A percentile compares a stretch with the other conserved stretches of the same genome.
Evolutionary conservation across 768 basidiomycete species (phyloP).

Genomic region (Mrakia blollopis): DNA sequence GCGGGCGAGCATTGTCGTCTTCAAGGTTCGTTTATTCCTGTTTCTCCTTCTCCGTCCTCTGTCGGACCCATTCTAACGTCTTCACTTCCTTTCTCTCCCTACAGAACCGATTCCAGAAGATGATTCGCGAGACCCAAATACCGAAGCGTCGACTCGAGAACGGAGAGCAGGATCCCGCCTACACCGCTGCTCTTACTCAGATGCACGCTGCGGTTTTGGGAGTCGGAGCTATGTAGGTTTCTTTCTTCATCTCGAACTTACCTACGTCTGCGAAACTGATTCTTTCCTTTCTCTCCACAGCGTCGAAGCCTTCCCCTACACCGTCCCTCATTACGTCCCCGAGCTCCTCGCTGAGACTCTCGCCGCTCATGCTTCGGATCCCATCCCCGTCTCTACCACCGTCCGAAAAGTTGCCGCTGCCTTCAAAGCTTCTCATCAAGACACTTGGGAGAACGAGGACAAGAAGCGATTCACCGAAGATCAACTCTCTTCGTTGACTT

Average conservation of each 20-base stretch:
- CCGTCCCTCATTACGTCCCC: conserved; percentile 85
- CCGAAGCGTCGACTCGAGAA: conserved; percentile 54
- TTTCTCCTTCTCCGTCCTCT: background rate
- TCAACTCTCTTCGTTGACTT: conserved; percentile 76
- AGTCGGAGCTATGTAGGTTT: conserved; percentile 64
- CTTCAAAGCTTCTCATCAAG: conserved; percentile 65
- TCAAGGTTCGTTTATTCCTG: conserved; percentile 57
- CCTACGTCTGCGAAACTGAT: background rate
- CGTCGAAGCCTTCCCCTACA: conserved; percentile 91
- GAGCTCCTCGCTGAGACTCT: conserved; percentile 61
- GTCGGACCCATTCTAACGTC: too few relatives aligned
- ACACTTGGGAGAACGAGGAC: conserved; percentile 73
- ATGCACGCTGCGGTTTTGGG: conserved; percentile 89
- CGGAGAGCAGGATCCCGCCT: conserved; percentile 52
- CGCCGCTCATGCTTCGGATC: conserved; percentile 79
- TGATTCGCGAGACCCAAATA: conserved; percentile 59
- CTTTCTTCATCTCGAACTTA: background rate
- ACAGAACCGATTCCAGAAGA: conserved; percentile 75
- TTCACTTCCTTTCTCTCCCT: background rate
- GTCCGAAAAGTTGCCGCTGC: conserved; percentile 41
- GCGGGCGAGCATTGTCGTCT: conserved; percentile 71
- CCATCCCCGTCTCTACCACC: conserved; percentile 82
- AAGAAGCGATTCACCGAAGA: conserved; percentile 82
- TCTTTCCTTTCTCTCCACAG: background rate
- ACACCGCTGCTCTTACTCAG: conserved; percentile 64